Evolutionary conservation across 305 asterid genomes (phyloP).

Genomic region (Euphrasia arctica): DNA sequence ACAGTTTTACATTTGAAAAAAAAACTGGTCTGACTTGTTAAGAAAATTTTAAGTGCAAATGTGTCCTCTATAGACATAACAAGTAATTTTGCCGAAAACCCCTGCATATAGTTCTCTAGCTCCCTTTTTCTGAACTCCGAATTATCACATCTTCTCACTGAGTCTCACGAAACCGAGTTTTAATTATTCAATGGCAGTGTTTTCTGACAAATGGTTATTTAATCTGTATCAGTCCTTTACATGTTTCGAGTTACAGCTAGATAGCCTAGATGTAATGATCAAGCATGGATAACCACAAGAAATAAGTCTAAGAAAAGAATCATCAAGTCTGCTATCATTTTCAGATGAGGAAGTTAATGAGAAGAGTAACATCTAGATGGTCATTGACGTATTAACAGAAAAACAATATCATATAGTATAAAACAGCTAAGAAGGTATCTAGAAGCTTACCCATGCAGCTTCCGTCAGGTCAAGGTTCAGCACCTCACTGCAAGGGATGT

Average conservation of each 20-base stretch:
- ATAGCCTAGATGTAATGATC: neutral
- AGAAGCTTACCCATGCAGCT: constrained; percentile 89
- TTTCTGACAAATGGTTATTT: too few relatives aligned
- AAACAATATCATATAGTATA: constrained; percentile 16
- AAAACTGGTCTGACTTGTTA: neutral
- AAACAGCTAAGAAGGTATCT: constrained; percentile 20
- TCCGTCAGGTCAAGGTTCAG: constrained; percentile 86
- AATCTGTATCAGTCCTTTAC: neutral
- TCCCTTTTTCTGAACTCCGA: neutral
- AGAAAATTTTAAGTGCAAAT: neutral
- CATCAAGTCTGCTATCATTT: constrained; percentile 13
- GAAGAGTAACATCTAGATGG: constrained; percentile 18
- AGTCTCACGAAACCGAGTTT: neutral
- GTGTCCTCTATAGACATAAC: neutral
- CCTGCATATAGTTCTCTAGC: neutral
- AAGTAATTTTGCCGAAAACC: neutral
- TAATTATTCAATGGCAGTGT: neutral
- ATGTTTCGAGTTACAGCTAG: neutral
- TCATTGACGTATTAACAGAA: constrained; percentile 9
- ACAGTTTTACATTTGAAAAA: neutral
- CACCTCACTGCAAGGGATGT: constrained; percentile 76
- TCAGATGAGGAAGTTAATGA: constrained; percentile 4
- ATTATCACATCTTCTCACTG: neutral
- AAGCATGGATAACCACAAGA: neutral
- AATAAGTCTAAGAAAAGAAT: constrained; percentile 13